phyloP scores from a whole-genome alignment of 192 early-diverging fungal species.

The Chytriomyces hyalinus region DNA sequence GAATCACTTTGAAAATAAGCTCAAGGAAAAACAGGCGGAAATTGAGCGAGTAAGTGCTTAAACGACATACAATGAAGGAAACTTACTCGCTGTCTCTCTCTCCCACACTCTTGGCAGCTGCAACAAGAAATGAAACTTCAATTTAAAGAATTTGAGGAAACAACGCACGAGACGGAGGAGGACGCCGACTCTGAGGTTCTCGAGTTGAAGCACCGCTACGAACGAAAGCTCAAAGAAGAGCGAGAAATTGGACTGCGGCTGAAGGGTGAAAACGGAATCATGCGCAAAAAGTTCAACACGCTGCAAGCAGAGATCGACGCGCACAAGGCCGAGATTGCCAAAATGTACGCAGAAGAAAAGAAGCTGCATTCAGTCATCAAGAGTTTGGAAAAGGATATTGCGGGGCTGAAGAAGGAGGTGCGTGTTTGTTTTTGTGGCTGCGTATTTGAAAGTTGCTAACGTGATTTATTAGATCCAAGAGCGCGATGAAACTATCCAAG shows the following conservation, averaged over 20 bases:
- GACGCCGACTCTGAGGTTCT: constrained; percentile 67
- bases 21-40: constrained; percentile 61
- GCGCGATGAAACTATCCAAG: constrained; percentile 66
- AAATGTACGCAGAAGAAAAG: constrained; percentile 66
- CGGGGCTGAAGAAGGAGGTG: constrained; percentile 68
- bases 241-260: constrained; percentile 61
- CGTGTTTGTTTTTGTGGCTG: constrained; percentile 13
- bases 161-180: constrained; percentile 62
- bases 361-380: constrained; percentile 68
- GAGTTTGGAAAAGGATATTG: constrained; percentile 68
- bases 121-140: constrained; percentile 61
- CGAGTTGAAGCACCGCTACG: constrained; percentile 62
- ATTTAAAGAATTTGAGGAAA: constrained; percentile 61
- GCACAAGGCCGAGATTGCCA: constrained; percentile 64
- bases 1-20: constrained; percentile 58
- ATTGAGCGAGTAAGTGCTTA: constrained; percentile 46
- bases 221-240: constrained; percentile 63
- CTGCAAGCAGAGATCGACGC: constrained; percentile 66
- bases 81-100: no score
- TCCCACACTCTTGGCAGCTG: constrained; percentile 41
- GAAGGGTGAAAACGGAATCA: constrained; percentile 72
- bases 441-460: constrained; percentile 21
- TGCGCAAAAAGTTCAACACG: constrained; percentile 71
- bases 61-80: no score
- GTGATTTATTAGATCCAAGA: constrained; percentile 58